These are phyloP conservation scores for Lasiodiplodia gonubiensis DNA, from an alignment of 2,329 filamentous ascomycete species.

Conservation along the genomic window DNA sequence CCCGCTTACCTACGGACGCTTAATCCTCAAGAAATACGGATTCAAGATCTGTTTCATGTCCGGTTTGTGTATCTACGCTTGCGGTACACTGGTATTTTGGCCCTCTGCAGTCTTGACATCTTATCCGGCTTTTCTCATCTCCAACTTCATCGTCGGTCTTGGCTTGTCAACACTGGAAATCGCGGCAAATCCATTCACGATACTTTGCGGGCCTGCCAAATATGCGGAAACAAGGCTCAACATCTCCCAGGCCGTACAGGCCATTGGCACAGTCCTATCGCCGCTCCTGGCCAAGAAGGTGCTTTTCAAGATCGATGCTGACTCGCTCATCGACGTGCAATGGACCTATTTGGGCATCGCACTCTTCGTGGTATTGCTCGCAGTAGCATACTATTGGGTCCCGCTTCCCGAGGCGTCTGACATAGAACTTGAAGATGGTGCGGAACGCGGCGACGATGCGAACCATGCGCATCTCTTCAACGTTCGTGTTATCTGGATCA, in stretches of 20 bases:
- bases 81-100: constrained; percentile 67
- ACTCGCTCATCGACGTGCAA: constrained; percentile 64
- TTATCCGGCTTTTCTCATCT: constrained; percentile 64
- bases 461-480: constrained; percentile 48
- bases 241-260: constrained; percentile 66
- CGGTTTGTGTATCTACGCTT: constrained; percentile 67
- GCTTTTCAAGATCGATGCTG: constrained; percentile 59
- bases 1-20: constrained; percentile 68
- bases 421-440: constrained; percentile 62
- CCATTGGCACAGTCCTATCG: constrained; percentile 64
- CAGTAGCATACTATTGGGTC: constrained; percentile 65
- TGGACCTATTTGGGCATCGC: constrained; percentile 70
- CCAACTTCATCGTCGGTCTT: constrained; percentile 67
- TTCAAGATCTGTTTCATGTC: constrained; percentile 68
- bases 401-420: constrained; percentile 68
- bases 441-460: constrained; percentile 57
- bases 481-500: constrained; percentile 61
- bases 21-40: constrained; percentile 63
- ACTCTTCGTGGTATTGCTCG: constrained; percentile 64
- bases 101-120: constrained; percentile 67
- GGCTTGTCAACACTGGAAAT: constrained; percentile 66
- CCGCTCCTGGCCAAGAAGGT: constrained; percentile 65
- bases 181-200: constrained; percentile 66
- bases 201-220: constrained; percentile 65
- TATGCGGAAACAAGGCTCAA: constrained; percentile 66